Evolutionary conservation across 495 filamentous ascomycete species (phyloP), one percentile per base, ranked within the genome.

Genomic region (Tuber microsphaerosporum): DNA sequence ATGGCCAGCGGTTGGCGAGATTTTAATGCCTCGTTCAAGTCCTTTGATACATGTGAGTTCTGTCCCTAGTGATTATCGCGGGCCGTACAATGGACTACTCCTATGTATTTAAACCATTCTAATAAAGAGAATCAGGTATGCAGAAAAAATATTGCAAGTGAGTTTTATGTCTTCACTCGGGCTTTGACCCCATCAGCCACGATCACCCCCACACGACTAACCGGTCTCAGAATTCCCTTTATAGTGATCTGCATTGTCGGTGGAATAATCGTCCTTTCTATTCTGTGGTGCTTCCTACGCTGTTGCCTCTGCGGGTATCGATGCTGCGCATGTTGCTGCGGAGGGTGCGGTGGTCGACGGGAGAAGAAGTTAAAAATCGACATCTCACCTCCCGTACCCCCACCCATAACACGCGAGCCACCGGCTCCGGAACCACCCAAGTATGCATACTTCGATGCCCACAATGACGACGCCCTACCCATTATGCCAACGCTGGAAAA

Each of bases 241-340:
- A 82, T 82, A n/a, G 77, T 79, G 5, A 73, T 82, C n/a, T 82
- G 80, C 45, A 45, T 82, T 19, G 42, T 82, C 17, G 74, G 74
- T 12, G 80, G 80, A 3, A 56, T 82, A 14, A 74, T 79, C 19
- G 39, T 75, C 37, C 51, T 82, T 22, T 79, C 80, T 20, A 56
- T 75, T 4, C 34, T 82, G 12, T 82, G 76, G 80, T 79, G 80
- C 71, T 45, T 82, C 20, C 71, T 82, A 20, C 80, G 80, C 10
- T 82, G 80, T 16, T 76, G 77, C 26, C 70, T 82, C 42, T 82
- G 80, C 56, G 80, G 80, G 4, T 76, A 76, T 68, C 76, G 51
- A 19, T 82, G 80, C 44, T 82, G 80, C 43, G 31, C 80, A n/a
- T 82, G 80, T 42, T 82, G 80, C 65, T 82, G 80, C 19, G 80